Evolutionary conservation across 768 basidiomycete genomes (phyloP).

Genomic region (Lepiota subincarnata): DNA sequence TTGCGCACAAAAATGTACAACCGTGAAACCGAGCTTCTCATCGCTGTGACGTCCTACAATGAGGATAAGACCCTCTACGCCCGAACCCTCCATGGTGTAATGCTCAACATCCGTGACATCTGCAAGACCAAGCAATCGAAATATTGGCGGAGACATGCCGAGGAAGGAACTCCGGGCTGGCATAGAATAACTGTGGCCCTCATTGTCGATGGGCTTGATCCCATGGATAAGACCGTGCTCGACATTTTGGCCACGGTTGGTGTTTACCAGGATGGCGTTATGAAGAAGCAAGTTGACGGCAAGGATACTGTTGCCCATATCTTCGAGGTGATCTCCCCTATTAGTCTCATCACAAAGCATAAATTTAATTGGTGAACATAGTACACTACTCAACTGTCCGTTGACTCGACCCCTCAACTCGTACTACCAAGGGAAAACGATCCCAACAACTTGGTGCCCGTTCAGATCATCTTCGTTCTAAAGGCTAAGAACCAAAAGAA

Average conservation of each 20-base stretch:
- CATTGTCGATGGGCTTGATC: constrained; percentile 88
- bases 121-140: constrained; percentile 94
- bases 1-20: constrained; percentile 82
- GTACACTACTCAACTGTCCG: constrained; percentile 96
- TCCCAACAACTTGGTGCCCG: constrained; percentile 88
- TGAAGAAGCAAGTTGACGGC: constrained; percentile 88
- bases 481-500: constrained; percentile 97
- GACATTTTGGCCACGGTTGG: constrained; percentile 88
- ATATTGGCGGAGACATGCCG: constrained; percentile 80
- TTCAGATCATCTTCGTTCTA: constrained; percentile 86
- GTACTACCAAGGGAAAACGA: constrained; percentile 89
- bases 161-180: constrained; percentile 85
- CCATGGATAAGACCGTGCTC: constrained; percentile 93
- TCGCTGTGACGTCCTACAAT: constrained; percentile 92
- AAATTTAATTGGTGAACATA: constrained; percentile 24
- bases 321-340: constrained; percentile 64
- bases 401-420: constrained; percentile 86
- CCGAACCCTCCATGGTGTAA: constrained; percentile 90
- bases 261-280: constrained; percentile 91
- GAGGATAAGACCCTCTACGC: constrained; percentile 92
- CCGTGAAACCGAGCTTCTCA: constrained; percentile 88
- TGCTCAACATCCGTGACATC: constrained; percentile 97
- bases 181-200: constrained; percentile 88
- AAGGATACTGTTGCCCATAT: constrained; percentile 92
- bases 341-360: not conserved